phyloP scores from a whole-genome alignment of 345 rosid species.

The Bruguiera gymnorhiza region DNA sequence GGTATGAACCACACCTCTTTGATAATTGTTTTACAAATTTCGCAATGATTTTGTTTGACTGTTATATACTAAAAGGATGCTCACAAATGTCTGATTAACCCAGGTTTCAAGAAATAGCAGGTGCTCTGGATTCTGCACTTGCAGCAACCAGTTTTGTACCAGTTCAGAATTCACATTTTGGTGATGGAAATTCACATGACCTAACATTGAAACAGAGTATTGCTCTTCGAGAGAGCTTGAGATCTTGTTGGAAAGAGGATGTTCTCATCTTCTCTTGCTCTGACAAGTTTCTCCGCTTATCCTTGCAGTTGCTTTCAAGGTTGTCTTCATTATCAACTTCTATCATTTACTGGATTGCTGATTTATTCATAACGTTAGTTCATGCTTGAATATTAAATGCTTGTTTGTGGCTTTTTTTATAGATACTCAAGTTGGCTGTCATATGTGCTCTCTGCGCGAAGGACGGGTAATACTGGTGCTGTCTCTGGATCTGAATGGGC shows the following conservation, averaged over 20 bases:
- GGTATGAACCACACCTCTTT: slow-evolving; percentile 43
- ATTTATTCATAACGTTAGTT: background rate
- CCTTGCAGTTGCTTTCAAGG: slow-evolving; percentile 95
- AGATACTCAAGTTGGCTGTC: slow-evolving; percentile 89
- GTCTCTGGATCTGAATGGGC: slow-evolving; percentile 89
- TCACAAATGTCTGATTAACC: slow-evolving; percentile 17
- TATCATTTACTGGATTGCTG: background rate
- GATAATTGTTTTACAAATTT: background rate
- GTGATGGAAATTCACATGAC: slow-evolving; percentile 31
- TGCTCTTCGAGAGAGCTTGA: slow-evolving; percentile 78
- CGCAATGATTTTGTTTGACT: background rate
- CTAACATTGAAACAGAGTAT: slow-evolving; percentile 72
- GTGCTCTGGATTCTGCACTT: slow-evolving; percentile 82
- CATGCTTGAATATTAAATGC: background rate
- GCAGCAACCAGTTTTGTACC: slow-evolving; percentile 56
- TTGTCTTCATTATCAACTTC: slow-evolving; percentile 26
- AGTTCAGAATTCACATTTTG: slow-evolving; percentile 49
- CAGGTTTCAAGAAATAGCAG: slow-evolving; percentile 99
- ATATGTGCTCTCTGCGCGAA: slow-evolving; percentile 68
- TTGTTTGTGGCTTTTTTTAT: slow-evolving; percentile 13
- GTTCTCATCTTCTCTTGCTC: slow-evolving; percentile 82
- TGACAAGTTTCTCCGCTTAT: slow-evolving; percentile 95
- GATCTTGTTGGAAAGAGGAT: slow-evolving; percentile 92
- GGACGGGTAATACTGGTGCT: slow-evolving; percentile 47
- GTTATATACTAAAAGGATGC: slow-evolving; percentile 3